phyloP scores from a whole-genome alignment of 768 basidiomycete genomes.

The Rhodocollybia butyracea region DNA sequence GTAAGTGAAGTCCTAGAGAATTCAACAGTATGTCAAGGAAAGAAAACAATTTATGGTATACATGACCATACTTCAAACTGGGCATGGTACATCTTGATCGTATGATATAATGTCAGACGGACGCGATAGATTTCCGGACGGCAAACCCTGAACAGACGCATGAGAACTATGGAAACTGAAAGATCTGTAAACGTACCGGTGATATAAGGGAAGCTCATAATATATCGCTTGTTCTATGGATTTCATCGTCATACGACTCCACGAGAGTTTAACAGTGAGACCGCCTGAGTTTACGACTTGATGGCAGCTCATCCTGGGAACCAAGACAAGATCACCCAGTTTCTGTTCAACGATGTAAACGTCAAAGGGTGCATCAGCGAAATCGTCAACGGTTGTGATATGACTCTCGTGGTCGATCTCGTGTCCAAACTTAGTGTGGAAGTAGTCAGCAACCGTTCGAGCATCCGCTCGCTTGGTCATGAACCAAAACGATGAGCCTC shows the following conservation, averaged over 20 bases:
- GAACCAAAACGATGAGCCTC: slow-evolving; percentile 81
- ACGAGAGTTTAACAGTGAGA: slow-evolving; percentile 78
- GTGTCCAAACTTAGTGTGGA: slow-evolving; percentile 45
- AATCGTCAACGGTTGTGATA: slow-evolving; percentile 57
- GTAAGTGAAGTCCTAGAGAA: too few relatives aligned
- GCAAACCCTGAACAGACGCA: slow-evolving; percentile 55
- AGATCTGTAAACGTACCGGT: slow-evolving; percentile 45
- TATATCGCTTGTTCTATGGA: slow-evolving; percentile 59
- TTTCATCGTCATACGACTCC: slow-evolving; percentile 78
- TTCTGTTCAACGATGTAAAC: slow-evolving; percentile 73
- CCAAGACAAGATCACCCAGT: slow-evolving; percentile 74
- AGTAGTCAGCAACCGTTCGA: slow-evolving; percentile 52
- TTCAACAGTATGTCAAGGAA: neutral
- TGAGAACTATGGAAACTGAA: neutral
- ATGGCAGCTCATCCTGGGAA: slow-evolving; percentile 79
- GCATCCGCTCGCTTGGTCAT: slow-evolving; percentile 70
- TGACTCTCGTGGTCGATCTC: slow-evolving; percentile 77
- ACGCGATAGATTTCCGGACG: slow-evolving; percentile 74
- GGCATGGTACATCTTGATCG: too few relatives aligned
- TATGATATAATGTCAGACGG: slow-evolving; percentile 60
- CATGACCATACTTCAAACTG: too few relatives aligned
- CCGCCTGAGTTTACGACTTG: slow-evolving; percentile 83
- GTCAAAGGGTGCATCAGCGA: slow-evolving; percentile 61
- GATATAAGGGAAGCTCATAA: slow-evolving; percentile 77
- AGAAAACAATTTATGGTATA: too few relatives aligned